Conservation (phyloP, 2,329 filamentous ascomycete species). For the Xylaria sp. region DNA sequence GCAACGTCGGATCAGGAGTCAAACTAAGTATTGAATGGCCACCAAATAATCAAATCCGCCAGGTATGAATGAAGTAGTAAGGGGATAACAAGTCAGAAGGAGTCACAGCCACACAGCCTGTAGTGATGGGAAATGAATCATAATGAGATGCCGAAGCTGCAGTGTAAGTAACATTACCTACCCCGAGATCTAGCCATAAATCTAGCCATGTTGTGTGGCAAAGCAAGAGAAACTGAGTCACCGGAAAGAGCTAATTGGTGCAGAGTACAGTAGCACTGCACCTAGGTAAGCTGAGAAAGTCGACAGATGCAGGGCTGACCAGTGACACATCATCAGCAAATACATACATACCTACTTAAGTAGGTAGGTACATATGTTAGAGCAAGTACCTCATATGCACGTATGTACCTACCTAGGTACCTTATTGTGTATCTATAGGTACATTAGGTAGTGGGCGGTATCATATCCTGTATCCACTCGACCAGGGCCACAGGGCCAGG, state of each 20-base stretch:
- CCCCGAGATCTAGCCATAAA: not conserved
- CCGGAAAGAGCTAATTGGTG: not conserved
- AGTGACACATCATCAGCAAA: not conserved
- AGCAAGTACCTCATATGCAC: no score
- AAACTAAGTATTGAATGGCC: not conserved
- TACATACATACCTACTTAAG: not conserved
- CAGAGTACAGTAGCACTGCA: not conserved
- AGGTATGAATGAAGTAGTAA: not conserved
- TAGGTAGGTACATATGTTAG: no score
- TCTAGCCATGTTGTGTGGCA: constrained; percentile 16
- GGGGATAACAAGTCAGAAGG: no score
- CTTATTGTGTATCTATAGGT: no score
- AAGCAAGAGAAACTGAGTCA: constrained; percentile 31
- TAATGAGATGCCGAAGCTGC: constrained; percentile 2
- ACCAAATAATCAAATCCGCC: not conserved
- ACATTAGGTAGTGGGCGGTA: not conserved
- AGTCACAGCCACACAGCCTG: constrained; percentile 26
- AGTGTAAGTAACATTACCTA: no score
- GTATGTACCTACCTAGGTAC: not conserved
- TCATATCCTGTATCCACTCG: constrained; percentile 9
- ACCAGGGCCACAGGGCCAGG: constrained; percentile 16
- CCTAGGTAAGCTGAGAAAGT: not conserved
- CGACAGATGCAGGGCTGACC: not conserved
- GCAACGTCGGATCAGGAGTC: not conserved
- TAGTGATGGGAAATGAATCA: constrained; percentile 36